phyloP scores from a whole-genome alignment of 2,329 filamentous ascomycete genomes.

The Alternaria angustiovoidea region DNA sequence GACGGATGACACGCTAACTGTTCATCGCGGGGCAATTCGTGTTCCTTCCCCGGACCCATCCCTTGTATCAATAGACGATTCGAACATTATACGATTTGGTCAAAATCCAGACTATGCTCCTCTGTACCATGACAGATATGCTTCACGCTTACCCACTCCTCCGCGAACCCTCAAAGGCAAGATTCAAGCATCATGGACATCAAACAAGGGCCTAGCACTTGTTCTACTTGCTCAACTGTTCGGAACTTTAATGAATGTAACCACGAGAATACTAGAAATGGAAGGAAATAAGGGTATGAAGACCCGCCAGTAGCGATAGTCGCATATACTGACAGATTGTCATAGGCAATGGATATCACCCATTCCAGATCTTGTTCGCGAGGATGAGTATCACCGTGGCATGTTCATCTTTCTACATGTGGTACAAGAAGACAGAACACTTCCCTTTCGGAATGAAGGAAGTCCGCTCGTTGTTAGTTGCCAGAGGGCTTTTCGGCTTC shows the following conservation, averaged over 20 bases:
- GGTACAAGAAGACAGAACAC: slow-evolving; percentile 70
- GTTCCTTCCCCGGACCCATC: slow-evolving; percentile 46
- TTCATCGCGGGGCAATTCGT: slow-evolving; percentile 42
- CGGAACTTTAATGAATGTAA: slow-evolving; percentile 84
- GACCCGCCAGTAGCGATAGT: rapidly evolving
- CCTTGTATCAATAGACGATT: slow-evolving; percentile 45
- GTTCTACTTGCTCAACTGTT: slow-evolving; percentile 82
- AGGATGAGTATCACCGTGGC: slow-evolving; percentile 78
- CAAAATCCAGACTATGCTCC: slow-evolving; percentile 30
- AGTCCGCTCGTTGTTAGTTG: slow-evolving; percentile 72
- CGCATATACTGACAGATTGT: not conserved
- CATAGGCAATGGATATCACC: slow-evolving; percentile 72
- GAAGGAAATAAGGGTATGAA: slow-evolving; percentile 65
- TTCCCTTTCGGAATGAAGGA: slow-evolving; percentile 74
- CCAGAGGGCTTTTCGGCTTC: slow-evolving; percentile 74
- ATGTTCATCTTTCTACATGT: slow-evolving; percentile 76
- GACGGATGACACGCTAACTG: slow-evolving; percentile 34
- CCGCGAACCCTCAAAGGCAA: slow-evolving; percentile 30
- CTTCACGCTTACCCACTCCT: slow-evolving; percentile 34
- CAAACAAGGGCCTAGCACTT: slow-evolving; percentile 75
- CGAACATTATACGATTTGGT: slow-evolving; percentile 39
- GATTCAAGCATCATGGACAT: slow-evolving; percentile 60
- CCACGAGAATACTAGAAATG: slow-evolving; percentile 76
- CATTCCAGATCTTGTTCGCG: slow-evolving; percentile 79
- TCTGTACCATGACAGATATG: slow-evolving; percentile 25